Conservation (phyloP, 2,329 filamentous ascomycete species). For the Basipetospora chlamydospora region DNA sequence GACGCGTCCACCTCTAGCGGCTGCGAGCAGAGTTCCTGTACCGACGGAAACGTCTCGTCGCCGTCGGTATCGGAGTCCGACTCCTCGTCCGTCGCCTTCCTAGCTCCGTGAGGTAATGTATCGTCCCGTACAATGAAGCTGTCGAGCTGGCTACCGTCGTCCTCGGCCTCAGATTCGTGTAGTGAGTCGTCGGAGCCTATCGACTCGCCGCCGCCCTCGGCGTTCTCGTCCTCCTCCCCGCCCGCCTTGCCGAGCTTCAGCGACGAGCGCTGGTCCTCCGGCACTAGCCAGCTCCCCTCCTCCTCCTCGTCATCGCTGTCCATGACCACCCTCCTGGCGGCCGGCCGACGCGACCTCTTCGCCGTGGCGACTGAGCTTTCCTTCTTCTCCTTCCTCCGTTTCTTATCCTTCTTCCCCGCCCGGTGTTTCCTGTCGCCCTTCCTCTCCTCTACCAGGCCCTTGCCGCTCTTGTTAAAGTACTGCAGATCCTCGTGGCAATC, state of each 20-base stretch:
- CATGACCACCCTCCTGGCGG: slow-evolving; percentile 41
- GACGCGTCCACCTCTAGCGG: slow-evolving; percentile 7
- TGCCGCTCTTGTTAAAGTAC: slow-evolving; percentile 38
- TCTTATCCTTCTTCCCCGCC: slow-evolving; percentile 20
- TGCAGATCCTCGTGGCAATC: slow-evolving; percentile 65
- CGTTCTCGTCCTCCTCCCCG: slow-evolving; percentile 77
- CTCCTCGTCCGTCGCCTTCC: slow-evolving; percentile 19
- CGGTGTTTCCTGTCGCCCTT: slow-evolving; percentile 19
- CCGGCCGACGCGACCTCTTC: slow-evolving; percentile 17
- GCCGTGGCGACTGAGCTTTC: slow-evolving; percentile 1
- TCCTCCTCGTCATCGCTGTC: slow-evolving; percentile 46
- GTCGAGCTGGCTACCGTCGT: slow-evolving; percentile 36
- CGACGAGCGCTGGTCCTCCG: slow-evolving; percentile 46
- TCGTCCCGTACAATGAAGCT: slow-evolving; percentile 43
- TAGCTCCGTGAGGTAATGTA: slow-evolving; percentile 11
- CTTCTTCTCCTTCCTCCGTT: slow-evolving; percentile 12
- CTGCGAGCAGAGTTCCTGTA: slow-evolving; percentile 2
- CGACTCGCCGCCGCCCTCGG: slow-evolving; percentile 72
- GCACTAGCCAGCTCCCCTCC: slow-evolving; percentile 68
- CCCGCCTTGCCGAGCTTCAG: slow-evolving; percentile 60
- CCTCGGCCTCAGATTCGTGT: slow-evolving; percentile 39
- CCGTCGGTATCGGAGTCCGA: slow-evolving; percentile 15
- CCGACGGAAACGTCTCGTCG: slow-evolving; percentile 2
- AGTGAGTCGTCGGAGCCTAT: slow-evolving; percentile 57
- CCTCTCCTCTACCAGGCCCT: slow-evolving; percentile 11